Evolutionary conservation across 495 filamentous ascomycete genomes (phyloP).

Genomic region (Penicillium manginii): DNA sequence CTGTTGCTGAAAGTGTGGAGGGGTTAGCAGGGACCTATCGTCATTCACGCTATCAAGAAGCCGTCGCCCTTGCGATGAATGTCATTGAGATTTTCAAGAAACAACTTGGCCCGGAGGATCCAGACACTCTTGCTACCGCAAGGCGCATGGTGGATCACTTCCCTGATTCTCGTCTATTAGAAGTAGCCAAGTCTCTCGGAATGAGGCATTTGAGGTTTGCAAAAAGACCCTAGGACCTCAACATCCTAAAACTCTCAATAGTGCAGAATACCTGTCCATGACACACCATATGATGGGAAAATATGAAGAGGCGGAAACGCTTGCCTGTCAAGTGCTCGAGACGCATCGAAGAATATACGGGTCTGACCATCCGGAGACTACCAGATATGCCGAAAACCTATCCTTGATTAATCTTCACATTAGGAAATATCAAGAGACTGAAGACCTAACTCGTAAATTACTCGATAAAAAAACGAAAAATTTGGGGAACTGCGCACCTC

Average conservation of each 20-base stretch:
- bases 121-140: neutral
- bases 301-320: neutral
- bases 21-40: neutral
- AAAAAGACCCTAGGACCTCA: neutral
- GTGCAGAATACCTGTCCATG: neutral
- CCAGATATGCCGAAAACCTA: neutral
- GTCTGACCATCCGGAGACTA: neutral
- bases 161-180: neutral
- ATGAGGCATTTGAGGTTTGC: neutral
- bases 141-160: neutral
- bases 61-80: neutral
- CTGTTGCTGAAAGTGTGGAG: neutral
- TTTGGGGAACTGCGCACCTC: neutral
- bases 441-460: neutral
- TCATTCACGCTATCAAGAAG: neutral
- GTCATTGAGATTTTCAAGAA: neutral
- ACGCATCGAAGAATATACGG: neutral
- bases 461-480: neutral
- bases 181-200: neutral
- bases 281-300: neutral
- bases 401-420: neutral
- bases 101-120: neutral
- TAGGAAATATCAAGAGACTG: neutral
- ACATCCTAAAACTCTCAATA: neutral
- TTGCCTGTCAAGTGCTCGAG: neutral